Percentiles rank a stretch among this genome's conserved stretches.
Conservation (phyloP, 1,139 yeast species). For the Kodamaea sp. region DNA sequence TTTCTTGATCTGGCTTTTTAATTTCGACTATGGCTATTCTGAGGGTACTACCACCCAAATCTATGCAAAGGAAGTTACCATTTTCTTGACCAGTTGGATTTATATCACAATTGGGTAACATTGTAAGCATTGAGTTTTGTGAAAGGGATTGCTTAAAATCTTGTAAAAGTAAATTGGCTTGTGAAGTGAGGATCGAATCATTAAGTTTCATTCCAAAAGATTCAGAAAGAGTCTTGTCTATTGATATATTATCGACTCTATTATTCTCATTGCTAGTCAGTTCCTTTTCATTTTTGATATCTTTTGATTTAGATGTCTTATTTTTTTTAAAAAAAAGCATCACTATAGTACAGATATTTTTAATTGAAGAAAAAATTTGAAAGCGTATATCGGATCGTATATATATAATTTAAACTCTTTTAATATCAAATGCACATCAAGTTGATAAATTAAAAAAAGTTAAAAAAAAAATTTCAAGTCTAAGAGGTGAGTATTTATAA, state of each 20-base stretch:
- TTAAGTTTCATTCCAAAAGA: conserved; percentile 12
- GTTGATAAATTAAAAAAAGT: too few relatives aligned
- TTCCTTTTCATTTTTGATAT: conserved; percentile 1
- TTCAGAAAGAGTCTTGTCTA: conserved; percentile 8
- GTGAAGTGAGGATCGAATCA: conserved; percentile 12
- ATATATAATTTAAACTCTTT: too few relatives aligned
- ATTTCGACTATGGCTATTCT: conserved; percentile 46
- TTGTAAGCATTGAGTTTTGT: conserved; percentile 31
- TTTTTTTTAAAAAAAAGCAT: conserved; percentile 1
- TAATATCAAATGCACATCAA: too few relatives aligned
- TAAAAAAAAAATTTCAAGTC: too few relatives aligned
- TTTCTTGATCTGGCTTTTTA: conserved; percentile 10
- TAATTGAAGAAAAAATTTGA: not conserved
- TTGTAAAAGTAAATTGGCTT: conserved; percentile 11
- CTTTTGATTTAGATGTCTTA: not conserved
- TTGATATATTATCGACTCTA: not conserved
- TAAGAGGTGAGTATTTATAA: too few relatives aligned
- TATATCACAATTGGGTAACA: conserved; percentile 47
- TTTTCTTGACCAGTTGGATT: conserved; percentile 40
- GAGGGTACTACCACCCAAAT: conserved; percentile 55
- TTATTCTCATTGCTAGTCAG: not conserved
- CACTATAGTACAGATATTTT: not conserved
- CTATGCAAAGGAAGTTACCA: conserved; percentile 47
- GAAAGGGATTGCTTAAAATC: conserved; percentile 30
- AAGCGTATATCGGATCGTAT: too few relatives aligned